Evolutionary conservation across 2,329 filamentous ascomycete species (phyloP), one percentile per base, ranked within the genome.

Genomic region (Lecanoromycetidae sp.): DNA sequence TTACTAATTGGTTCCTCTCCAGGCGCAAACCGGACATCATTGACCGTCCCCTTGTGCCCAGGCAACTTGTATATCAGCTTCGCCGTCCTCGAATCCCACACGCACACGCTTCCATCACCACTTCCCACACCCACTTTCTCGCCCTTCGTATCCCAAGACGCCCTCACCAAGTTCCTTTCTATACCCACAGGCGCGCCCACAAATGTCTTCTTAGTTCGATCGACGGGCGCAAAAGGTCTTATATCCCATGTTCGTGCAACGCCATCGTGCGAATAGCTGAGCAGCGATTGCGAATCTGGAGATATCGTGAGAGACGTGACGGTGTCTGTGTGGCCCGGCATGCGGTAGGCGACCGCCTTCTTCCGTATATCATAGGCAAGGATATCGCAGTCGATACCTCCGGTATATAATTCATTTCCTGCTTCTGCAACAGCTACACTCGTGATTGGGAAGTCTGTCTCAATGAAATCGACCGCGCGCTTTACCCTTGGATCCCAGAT

Each of bases 201-300:
- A 62, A 91, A 94, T 0, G 86, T 94, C 59, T 79, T 78, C 50
- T 96, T 78, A 51, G 86, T 80, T 54, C 91, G 75, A 61, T 95
- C 84, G 0, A 82, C 79, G 0, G 91, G 87, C 5, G 91, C 90
- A 66, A 96, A 98, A 0, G 91, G 90, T 56, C 90, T 76, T 44
- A 98, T 84, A 61, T 98, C 90, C 91, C 91, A 98, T 15, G 88
- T 95, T 58, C 85, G 77, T 30, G 88, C 91, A 0, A 90, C 94
- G 17, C 84, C 87, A 64, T 98, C 91, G 72, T 95, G 91, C 6
- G 87, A 82, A 59, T 94, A 91, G 2, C 90, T 96, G 3, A 95
- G 71, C 3, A 98, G 74, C 0, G 83, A 84, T 63, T 95, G 88
- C 32, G 85, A 84, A 62, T 98, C 90, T 0, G 91, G 90, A 2